Evolutionary conservation across 2,329 filamentous ascomycete genomes (phyloP), one percentile per base, ranked within the genome.

Genomic region (Neofusicoccum parvum): DNA sequence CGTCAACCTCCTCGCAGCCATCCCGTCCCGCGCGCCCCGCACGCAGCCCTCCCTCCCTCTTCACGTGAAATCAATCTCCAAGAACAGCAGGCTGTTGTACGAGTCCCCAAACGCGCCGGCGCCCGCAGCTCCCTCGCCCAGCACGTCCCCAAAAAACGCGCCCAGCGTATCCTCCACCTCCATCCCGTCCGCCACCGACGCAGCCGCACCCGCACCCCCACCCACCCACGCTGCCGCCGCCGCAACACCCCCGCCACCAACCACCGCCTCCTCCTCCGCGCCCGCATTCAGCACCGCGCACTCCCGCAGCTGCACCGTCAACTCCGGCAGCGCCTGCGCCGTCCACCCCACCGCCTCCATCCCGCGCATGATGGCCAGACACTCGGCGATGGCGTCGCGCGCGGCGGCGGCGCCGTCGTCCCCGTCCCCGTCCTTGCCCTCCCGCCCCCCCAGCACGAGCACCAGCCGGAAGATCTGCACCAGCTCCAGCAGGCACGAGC

Each of bases 401-500:
- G 73, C n/a, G n/a, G n/a, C n/a, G n/a, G n/a, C 6, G 70, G 72
- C 39, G 3, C 14, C 23, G 14, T 15, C 23, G 10, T 36, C 10
- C 36, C 20, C 15, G 5, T 14, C 3, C 41, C 4, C 4, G n/a
- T 2, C 20, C 23, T 12, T 3, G 1, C 2, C n/a, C 9, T 7
- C 27, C 14, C 3, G 15, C 11, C 34, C 41, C 10, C 48, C 56
- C 56, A 60, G 5, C 41, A 46, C n/a, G 53, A 72, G 76, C 7
- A 75, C 75, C 14, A 77, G 69, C 54, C 77, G 73, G 64, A 76
- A 78, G 3, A 78, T 73, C 68, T 76, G 76, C 39, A 74, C 66
- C 20, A 74, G 62, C 5, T 75, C 70, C 5, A 78, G 68, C 9
- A 77, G 65, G 56, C 74, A 74, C 1, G 75, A 76, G 67, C 75